A percentile compares a stretch with the other conserved stretches of the same genome.
Evolutionary conservation across 2,329 filamentous ascomycete genomes (phyloP).

Genomic region (Sphaerulina musiva): DNA sequence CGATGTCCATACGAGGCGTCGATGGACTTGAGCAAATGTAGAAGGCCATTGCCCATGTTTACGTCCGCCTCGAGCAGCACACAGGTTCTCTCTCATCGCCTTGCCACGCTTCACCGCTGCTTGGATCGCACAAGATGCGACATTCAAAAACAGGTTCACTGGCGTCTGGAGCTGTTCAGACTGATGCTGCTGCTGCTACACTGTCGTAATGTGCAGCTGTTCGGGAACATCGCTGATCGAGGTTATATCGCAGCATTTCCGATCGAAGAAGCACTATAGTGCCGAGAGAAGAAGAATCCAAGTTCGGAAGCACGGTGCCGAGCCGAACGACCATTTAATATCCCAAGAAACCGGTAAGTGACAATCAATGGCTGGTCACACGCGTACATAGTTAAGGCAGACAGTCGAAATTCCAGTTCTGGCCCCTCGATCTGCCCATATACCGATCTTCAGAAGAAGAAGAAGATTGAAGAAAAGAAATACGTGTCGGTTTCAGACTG

Average conservation of each 20-base stretch:
- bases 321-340: neutral
- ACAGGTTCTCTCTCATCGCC: neutral
- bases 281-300: neutral
- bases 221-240: neutral
- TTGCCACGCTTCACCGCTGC: neutral
- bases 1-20: no score
- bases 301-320: neutral
- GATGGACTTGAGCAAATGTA: no score
- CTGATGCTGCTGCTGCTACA: neutral
- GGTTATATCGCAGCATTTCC: neutral
- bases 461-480: no score
- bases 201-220: neutral
- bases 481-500: neutral
- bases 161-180: neutral
- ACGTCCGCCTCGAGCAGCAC: neutral
- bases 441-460: neutral
- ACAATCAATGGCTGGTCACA: no score
- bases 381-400: no score
- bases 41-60: neutral
- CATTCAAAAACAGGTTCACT: neutral
- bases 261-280: neutral
- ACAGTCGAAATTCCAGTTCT: neutral
- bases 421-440: neutral
- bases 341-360: no score
- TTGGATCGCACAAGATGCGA: neutral